Base-by-base conservation (phyloP, 2,329 filamentous ascomycete genomes). In the Paecilomyces formosus region DNA sequence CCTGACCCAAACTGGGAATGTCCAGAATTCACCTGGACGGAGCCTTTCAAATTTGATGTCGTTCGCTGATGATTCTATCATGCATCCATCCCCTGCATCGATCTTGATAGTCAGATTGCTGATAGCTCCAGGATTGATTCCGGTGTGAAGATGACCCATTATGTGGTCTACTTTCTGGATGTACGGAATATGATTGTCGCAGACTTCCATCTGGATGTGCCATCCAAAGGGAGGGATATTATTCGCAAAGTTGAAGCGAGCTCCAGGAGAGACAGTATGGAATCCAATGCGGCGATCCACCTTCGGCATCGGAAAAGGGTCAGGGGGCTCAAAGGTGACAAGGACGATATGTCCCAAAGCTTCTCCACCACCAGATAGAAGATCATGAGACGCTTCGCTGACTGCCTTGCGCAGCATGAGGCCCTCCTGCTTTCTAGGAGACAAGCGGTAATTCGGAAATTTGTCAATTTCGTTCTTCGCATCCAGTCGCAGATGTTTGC, bases 271-370 rank as follows among this genome's bases (percentile, higher is more conserved):
- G 30, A 74, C 64, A 0, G 72, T 69, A 58, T 74, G 72, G 31
- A 74, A 64, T 15, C 70, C 67, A 26, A 75, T 61, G 9, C 62
- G 63, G 4, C 62, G 61, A 35, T 69, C 61, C 13, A 65, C 61
- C 28, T 56, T 57, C 35, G 65, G 62, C n/a, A 67, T 59, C 7
- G 58, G 58, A 9, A 70, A 56, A 13, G 62, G 60, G 7, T 60
- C 59, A 35, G 58, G 62, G 5, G 63, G 57, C 9, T 61, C 61
- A 3, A 66, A 58, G 26, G 72, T 72, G 26, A 74, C 52, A 11
- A 74, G 61, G 55, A 74, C 70, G 31, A 74, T 56, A 61, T 75
- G 72, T 21, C 71, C 66, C 49, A 68, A 67, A 1, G 70, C 66
- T 18, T 62, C 55, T 31, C 65, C 62, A 15, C 64, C 59, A n/a